A percentile compares a stretch with the other conserved stretches of the same genome.
Evolutionary conservation across 2,329 filamentous ascomycete species (phyloP).

Genomic region (Penicillium janthinellum): DNA sequence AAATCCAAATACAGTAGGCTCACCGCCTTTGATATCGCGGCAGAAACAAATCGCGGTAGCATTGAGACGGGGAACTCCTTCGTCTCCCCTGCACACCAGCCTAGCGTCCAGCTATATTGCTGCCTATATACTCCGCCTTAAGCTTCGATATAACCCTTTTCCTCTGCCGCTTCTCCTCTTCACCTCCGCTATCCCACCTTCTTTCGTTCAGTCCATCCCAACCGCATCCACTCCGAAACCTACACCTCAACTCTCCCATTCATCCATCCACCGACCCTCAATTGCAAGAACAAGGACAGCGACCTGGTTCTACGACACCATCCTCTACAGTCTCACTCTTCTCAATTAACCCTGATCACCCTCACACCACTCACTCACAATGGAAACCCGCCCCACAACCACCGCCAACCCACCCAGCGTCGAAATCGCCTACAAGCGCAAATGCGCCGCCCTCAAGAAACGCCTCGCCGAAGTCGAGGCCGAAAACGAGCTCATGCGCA

Average conservation of each 20-base stretch:
- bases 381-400: slow-evolving; percentile 32
- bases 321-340: background rate
- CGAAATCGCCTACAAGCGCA: slow-evolving; percentile 91
- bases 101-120: background rate
- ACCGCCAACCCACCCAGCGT: slow-evolving; percentile 75
- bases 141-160: background rate
- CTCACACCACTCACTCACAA: slow-evolving; percentile 21
- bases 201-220: background rate
- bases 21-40: slow-evolving; percentile 34
- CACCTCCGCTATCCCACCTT: too few species aligned
- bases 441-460: slow-evolving; percentile 92
- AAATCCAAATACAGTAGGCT: background rate
- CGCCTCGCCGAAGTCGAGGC: slow-evolving; percentile 90
- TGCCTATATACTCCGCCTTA: background rate
- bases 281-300: background rate
- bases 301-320: background rate
- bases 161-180: background rate
- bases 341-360: background rate
- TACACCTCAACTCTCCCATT: background rate
- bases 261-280: background rate
- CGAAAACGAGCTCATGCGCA: slow-evolving; percentile 79
- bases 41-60: slow-evolving; percentile 27
- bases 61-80: slow-evolving; percentile 7
- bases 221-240: background rate
- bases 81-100: slow-evolving; percentile 12